Percentiles rank a stretch among this genome's conserved stretches.
phyloP scores from a whole-genome alignment of 805 yeast genomes.

The Metschnikowia orientalis region DNA sequence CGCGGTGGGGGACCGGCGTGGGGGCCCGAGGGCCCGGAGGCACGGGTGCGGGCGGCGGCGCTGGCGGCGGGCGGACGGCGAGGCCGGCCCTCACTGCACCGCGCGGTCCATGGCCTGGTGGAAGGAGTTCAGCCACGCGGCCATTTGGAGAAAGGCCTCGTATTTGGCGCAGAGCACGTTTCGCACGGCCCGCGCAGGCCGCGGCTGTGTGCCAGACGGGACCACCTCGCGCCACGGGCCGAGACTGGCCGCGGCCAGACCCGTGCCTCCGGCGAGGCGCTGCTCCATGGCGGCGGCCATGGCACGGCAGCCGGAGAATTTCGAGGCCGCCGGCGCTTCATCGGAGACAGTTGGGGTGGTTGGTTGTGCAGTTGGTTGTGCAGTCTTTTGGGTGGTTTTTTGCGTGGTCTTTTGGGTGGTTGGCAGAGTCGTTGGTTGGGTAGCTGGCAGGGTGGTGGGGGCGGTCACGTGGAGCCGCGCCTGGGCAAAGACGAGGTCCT shows the following conservation, averaged over 20 bases:
- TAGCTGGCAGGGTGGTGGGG: neutral
- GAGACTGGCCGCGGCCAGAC: too few relatives aligned
- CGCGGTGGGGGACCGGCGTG: too few relatives aligned
- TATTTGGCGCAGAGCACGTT: conserved; percentile 6
- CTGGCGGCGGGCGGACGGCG: too few relatives aligned
- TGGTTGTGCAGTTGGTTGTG: too few relatives aligned
- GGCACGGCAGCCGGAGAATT: conserved; percentile 11
- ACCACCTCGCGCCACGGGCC: conserved; percentile 2
- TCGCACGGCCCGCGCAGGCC: conserved; percentile 2
- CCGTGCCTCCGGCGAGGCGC: neutral
- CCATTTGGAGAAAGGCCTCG: conserved; percentile 9
- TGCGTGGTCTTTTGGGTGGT: too few relatives aligned
- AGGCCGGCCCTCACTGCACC: too few relatives aligned
- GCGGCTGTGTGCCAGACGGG: neutral
- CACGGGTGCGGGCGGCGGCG: too few relatives aligned
- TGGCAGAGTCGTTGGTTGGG: too few relatives aligned
- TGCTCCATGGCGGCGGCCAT: conserved; percentile 3
- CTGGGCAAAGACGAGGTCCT: conserved; percentile 7
- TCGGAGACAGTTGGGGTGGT: too few relatives aligned
- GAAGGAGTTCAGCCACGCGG: conserved; percentile 13
- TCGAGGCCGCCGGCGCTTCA: too few relatives aligned
- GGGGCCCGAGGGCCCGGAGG: too few relatives aligned
- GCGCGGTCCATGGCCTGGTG: conserved; percentile 8
- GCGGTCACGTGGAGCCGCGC: conserved; percentile 2
- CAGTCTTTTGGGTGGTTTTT: too few relatives aligned